These are phyloP conservation scores for Elsinoe ampelina DNA, from an alignment of 2,329 filamentous ascomycete genomes.

Conservation along the genomic window DNA sequence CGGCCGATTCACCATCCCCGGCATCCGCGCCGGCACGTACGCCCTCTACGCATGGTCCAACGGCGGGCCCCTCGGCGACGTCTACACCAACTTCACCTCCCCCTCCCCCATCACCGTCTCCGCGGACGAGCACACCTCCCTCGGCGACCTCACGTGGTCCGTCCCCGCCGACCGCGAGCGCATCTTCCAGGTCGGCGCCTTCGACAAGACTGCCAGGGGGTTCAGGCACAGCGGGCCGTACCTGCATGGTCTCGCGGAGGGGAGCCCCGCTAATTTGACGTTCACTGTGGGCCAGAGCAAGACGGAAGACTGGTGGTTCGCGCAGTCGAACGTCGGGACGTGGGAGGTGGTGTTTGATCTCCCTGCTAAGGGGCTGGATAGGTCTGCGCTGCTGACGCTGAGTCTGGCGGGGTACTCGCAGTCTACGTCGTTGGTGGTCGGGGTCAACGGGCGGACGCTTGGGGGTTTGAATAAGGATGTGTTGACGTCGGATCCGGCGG, in stretches of 20 bases:
- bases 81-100: slow-evolving; percentile 36
- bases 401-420: slow-evolving; percentile 14
- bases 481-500: slow-evolving; percentile 11
- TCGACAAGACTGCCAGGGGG: slow-evolving; percentile 39
- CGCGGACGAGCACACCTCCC: slow-evolving; percentile 23
- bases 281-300: slow-evolving; percentile 34
- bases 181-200: slow-evolving; percentile 42
- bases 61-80: slow-evolving; percentile 36
- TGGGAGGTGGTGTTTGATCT: slow-evolving; percentile 26
- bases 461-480: slow-evolving; percentile 8
- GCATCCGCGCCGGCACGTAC: slow-evolving; percentile 39
- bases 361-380: background rate
- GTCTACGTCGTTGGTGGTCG: slow-evolving; percentile 6
- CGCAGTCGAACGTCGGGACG: slow-evolving; percentile 31
- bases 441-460: background rate
- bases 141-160: slow-evolving; percentile 28
- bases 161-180: slow-evolving; percentile 28
- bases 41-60: slow-evolving; percentile 44
- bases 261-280: slow-evolving; percentile 38
- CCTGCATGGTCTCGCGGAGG: slow-evolving; percentile 37
- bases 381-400: background rate
- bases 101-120: slow-evolving; percentile 34
- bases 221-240: slow-evolving; percentile 38
- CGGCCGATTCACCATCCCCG: slow-evolving; percentile 36
- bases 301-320: slow-evolving; percentile 42